Base-by-base conservation (phyloP, 2,329 filamentous ascomycete species). In the Trichoderma gracile region DNA sequence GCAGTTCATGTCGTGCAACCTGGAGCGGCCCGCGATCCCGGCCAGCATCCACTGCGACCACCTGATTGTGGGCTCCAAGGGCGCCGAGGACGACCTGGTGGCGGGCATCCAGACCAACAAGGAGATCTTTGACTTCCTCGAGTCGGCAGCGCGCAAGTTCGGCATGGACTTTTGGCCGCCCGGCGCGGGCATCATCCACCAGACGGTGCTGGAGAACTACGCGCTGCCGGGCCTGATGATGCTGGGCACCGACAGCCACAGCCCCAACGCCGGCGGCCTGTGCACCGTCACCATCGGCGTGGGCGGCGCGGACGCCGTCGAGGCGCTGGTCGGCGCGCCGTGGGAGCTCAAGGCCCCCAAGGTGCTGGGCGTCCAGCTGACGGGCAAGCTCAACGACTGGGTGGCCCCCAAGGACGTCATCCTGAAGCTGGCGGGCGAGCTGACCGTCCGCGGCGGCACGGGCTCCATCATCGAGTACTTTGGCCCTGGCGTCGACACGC, bases 1-100 rank as follows among this genome's bases (percentile, higher is more conserved):
- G 71, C 95, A 99, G 79, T 99, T 99, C 84, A 99, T 99, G 94
- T 92, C 91, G 30, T 99, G 95, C 78, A 91, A 92, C 63, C 84
- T 99, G 61, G 90, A 90, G 30, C 87, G 87, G 66, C 97, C 95
- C 2, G 93, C 93, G 10, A 94, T 99, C 56, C 95, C 95, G 12
- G 94, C 95, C 55, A 97, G 93, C 77, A 97, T 98, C 71, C 95
- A 99, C 81, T 99, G 95, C 79, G 95, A 99, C 80, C 95, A 99
- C 78, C 89, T 99, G 88, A 98, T 99, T 79, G 94, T 98, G 33
- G 95, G 94, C 64, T 89, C 96, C 78, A 90, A 89, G 75, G 95
- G 95, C 65, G 95, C 94, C 42, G 89, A 94, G 72, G 85, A 87
- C 25, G 95, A 99, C 79, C 80, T 99, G 67, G 86, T 89, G 30